Base-by-base conservation (phyloP, 2,329 filamentous ascomycete species). In the Neofusicoccum umdonicola region DNA sequence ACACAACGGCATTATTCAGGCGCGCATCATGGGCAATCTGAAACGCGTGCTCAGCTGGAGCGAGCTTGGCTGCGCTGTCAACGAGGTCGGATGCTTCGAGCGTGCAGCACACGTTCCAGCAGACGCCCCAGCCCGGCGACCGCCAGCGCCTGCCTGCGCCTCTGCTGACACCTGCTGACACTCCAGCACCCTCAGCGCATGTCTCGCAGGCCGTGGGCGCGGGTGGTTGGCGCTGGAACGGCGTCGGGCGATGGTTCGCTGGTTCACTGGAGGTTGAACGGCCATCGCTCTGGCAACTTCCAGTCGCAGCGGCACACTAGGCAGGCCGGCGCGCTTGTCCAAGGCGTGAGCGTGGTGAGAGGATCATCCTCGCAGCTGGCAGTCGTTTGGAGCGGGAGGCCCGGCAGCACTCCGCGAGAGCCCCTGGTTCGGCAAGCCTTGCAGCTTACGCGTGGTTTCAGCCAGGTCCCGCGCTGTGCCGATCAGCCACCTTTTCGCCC, bases 161-260 rank as follows among this genome's bases (percentile, higher is more conserved):
- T 44, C 54, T 58, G 54, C 54, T 58, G 54, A 58, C 54, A 41
- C 54, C 56, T 47, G 56, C 56, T 60, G 56, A 60, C 27, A 60
- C 56, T 45, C 39, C 19, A 34, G 13, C 19, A 27, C 54, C 52
- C 47, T 22, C 42, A 39, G 56, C 42, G 15, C 41, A 47, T 37
- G 56, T 60, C 56, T 39, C 56, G 41, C 54, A 45, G 22, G 17
- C 35, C 19, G 35, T 41, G 17, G 35, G 35, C 12, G 51, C 17
- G 35, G 35, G 35, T 22, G 7, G 35, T n/a, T 42, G 52, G 2
- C 54, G 27, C 22, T 34, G 22, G 54, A 31, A 12, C 8, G 35
- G 34, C 12, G 54, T n/a, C 39, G 22, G 1, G 1, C 22, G 22
- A 22, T 22, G 22, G 22, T 22, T 34, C 41, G 39, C n/a, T 8